Evolutionary conservation across 441 rosid genomes (phyloP).

Genomic region (Gossypium aridum): DNA sequence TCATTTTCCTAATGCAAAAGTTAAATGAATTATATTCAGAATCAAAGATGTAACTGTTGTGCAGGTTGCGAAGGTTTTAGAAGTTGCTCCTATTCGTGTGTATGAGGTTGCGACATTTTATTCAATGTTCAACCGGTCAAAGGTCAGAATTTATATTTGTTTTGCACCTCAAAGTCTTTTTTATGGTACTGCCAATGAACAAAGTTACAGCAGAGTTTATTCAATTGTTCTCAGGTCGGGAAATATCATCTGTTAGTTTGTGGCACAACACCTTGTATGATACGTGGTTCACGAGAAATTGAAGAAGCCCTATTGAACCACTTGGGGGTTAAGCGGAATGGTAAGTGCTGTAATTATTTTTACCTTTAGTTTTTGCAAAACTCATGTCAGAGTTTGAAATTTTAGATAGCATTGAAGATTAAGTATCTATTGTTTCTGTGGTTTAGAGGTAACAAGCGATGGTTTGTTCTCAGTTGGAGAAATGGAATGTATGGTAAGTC

Average conservation of each 20-base stretch:
- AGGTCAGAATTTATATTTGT: slow-evolving; percentile 40
- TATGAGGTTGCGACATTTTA: slow-evolving; percentile 97
- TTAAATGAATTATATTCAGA: not conserved
- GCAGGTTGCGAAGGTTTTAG: slow-evolving; percentile 88
- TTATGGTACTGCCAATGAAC: not conserved
- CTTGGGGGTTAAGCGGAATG: slow-evolving; percentile 95
- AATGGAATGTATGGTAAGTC: slow-evolving; percentile 98
- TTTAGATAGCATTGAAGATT: slow-evolving; percentile 7
- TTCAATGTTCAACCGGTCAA: slow-evolving; percentile 93
- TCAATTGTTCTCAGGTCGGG: slow-evolving; percentile 62
- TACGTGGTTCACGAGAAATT: slow-evolving; percentile 87
- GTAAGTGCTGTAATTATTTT: slow-evolving; percentile 28
- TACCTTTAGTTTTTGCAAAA: slow-evolving; percentile 9
- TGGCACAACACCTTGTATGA: slow-evolving; percentile 99
- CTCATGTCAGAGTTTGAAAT: not conserved
- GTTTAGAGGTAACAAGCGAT: slow-evolving; percentile 92
- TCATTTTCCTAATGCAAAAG: not conserved
- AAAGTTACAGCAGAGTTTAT: slow-evolving; percentile 11
- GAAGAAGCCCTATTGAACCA: slow-evolving; percentile 85
- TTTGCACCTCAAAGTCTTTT: not conserved
- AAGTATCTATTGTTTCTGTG: slow-evolving; percentile 11
- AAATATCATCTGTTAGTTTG: slow-evolving; percentile 96
- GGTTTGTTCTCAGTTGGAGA: slow-evolving; percentile 98
- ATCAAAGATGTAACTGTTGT: slow-evolving; percentile 11
- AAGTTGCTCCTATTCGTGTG: slow-evolving; percentile 93